These are phyloP conservation scores for Colletotrichum sp. DNA, from an alignment of 2,329 filamentous ascomycete species.

Conservation along the genomic window DNA sequence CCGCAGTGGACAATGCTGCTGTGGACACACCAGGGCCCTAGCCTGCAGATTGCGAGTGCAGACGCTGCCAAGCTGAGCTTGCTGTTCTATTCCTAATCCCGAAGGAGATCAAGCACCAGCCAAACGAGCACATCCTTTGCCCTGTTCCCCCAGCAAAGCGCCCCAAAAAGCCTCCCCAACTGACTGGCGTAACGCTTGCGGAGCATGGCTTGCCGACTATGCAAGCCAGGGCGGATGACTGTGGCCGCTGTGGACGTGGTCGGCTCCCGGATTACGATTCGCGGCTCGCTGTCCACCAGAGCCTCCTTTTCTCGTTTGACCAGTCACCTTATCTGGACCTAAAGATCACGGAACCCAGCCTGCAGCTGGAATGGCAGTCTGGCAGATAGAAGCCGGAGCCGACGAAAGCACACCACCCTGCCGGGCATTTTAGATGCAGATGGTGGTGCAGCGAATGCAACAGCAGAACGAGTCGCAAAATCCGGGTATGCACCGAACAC, in stretches of 20 bases:
- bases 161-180: constrained; percentile 5
- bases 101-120: neutral
- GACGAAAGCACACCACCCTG: neutral
- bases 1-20: neutral
- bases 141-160: neutral
- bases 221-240: neutral
- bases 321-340: neutral
- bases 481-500: neutral
- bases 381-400: neutral
- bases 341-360: neutral
- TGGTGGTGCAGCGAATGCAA: constrained; percentile 3
- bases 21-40: neutral
- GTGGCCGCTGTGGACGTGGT: neutral
- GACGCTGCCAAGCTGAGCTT: neutral
- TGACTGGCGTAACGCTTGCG: constrained; percentile 17
- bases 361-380: neutral
- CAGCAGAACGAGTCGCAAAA: neutral
- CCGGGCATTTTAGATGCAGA: neutral
- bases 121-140: neutral
- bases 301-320: neutral
- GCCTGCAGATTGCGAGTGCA: neutral
- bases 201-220: neutral
- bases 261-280: neutral
- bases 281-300: neutral
- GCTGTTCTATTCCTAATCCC: neutral